Conservation (phyloP, 495 filamentous ascomycete genomes). For the Cairneyella variabilis region DNA sequence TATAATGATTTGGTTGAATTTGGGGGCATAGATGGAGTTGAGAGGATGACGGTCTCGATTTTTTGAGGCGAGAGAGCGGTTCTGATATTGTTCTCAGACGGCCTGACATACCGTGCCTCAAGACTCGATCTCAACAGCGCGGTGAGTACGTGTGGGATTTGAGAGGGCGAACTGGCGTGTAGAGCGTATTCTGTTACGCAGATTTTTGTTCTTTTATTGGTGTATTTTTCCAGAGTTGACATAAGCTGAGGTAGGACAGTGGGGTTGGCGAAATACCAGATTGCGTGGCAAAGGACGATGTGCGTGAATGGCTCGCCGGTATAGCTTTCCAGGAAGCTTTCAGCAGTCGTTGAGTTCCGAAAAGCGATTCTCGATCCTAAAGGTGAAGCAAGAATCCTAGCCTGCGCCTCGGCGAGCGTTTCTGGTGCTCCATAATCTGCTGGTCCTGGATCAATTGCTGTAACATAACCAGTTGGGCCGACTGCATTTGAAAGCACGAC, state of each 20-base stretch:
- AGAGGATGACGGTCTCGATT: constrained; percentile 16
- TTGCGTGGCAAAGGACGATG: constrained; percentile 43
- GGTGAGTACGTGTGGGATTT: constrained; percentile 15
- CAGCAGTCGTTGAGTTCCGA: constrained; percentile 24
- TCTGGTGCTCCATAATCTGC: constrained; percentile 41
- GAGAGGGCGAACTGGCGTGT: neutral
- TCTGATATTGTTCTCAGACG: constrained; percentile 40
- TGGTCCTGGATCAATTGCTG: constrained; percentile 45
- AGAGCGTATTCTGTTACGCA: constrained; percentile 26
- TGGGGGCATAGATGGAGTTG: neutral
- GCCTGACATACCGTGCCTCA: constrained; percentile 19
- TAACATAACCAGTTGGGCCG: constrained; percentile 36
- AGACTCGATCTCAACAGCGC: constrained; percentile 7
- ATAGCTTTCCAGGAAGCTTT: constrained; percentile 24
- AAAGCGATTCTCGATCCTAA: constrained; percentile 40
- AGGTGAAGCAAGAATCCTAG: constrained; percentile 30
- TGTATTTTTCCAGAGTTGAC: constrained; percentile 23
- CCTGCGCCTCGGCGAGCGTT: constrained; percentile 36
- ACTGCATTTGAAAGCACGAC: constrained; percentile 43
- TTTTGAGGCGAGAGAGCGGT: constrained; percentile 34
- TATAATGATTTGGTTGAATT: constrained; percentile 9
- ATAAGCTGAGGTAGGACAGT: constrained; percentile 23
- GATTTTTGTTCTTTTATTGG: constrained; percentile 25
- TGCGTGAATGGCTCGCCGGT: constrained; percentile 34
- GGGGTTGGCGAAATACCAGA: constrained; percentile 47